Conservation (phyloP, 768 basidiomycete genomes). For the Lentinus brumalis region DNA sequence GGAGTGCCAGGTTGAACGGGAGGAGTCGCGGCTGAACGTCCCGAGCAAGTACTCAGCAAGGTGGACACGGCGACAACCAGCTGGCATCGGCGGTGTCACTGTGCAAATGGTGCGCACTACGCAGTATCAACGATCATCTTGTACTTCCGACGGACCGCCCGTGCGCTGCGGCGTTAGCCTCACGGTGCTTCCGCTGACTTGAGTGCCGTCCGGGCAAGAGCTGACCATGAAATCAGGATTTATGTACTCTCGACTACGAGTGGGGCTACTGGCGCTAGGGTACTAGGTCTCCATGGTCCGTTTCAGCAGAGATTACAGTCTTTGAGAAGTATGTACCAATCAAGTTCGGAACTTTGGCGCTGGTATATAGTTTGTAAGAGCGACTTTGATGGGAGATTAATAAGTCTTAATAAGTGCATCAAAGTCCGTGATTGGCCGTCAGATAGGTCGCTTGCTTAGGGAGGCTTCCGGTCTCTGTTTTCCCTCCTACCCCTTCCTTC, state of each 20-base stretch:
- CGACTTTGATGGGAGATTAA: not conserved
- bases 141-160: too few species aligned
- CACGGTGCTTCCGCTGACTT: not conserved
- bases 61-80: not conserved
- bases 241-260: too few species aligned
- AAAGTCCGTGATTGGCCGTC: slow-evolving; percentile 17
- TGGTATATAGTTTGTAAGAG: not conserved
- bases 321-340: too few species aligned
- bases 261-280: too few species aligned
- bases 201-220: not conserved
- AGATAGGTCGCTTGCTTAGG: slow-evolving; percentile 13
- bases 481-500: slow-evolving; percentile 18
- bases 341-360: too few species aligned
- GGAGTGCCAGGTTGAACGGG: too few species aligned
- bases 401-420: slow-evolving; percentile 5
- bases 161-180: too few species aligned
- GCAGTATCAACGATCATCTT: not conserved
- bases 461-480: slow-evolving; percentile 21
- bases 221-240: too few species aligned
- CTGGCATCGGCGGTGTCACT: not conserved
- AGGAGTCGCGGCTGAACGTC: too few species aligned
- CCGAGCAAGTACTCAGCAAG: not conserved
- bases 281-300: too few species aligned
- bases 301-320: too few species aligned
- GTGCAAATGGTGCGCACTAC: too few species aligned